Evolutionary conservation across 129 eudicot species (phyloP).

Genomic region (Escallonia herrerae): DNA sequence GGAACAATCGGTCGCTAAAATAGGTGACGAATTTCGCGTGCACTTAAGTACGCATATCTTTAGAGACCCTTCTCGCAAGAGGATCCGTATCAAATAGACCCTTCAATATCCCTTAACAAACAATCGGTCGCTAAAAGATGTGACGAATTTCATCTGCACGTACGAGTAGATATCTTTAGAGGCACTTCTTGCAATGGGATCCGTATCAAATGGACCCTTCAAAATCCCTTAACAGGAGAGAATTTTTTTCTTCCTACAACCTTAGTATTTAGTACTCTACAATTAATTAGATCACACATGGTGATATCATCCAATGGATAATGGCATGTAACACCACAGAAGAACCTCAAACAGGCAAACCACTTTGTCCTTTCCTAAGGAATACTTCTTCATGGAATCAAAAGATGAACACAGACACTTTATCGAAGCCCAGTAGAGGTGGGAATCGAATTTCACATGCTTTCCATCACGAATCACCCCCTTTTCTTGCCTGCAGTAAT

Average conservation of each 20-base stretch:
- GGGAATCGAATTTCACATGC: constrained; percentile 28
- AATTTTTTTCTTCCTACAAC: too few species aligned
- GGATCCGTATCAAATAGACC: not conserved
- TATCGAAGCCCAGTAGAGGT: not conserved
- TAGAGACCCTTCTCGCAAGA: not conserved
- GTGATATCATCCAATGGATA: not conserved
- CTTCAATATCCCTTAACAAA: not conserved
- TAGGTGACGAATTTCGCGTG: not conserved
- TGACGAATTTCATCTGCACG: not conserved
- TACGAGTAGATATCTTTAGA: too few species aligned
- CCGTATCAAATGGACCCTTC: not conserved
- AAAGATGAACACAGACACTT: not conserved
- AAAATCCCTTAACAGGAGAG: not conserved
- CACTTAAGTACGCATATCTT: not conserved
- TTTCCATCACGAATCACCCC: constrained; percentile 4
- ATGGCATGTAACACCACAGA: not conserved
- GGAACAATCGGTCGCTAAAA: too few species aligned
- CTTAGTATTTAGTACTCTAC: too few species aligned
- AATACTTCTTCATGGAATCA: not conserved
- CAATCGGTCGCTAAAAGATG: too few species aligned
- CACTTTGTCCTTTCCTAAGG: not conserved
- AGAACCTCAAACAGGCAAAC: not conserved
- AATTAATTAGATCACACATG: too few species aligned
- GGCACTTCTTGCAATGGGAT: not conserved
- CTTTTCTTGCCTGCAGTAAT: constrained; percentile 1